phyloP scores from a whole-genome alignment of 768 basidiomycete genomes.

The Macrolepiota albuminosa region DNA sequence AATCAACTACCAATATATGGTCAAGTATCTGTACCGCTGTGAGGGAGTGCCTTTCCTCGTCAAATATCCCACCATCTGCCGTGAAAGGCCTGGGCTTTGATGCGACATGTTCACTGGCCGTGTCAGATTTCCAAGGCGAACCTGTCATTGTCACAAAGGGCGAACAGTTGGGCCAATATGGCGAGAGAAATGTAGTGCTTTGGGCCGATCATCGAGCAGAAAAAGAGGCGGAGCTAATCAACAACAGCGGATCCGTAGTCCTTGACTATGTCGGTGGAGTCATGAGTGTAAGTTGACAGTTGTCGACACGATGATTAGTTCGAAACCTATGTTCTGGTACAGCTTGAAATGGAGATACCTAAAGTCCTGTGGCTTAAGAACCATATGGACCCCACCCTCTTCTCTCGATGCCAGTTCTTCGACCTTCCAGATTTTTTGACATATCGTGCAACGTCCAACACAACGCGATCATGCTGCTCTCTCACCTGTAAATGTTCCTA shows the following conservation, averaged over 20 bases:
- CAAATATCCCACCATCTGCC: constrained; percentile 47
- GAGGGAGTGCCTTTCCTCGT: constrained; percentile 54
- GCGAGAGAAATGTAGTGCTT: constrained; percentile 80
- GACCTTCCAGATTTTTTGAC: constrained; percentile 97
- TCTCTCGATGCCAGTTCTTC: constrained; percentile 76
- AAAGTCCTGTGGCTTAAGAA: constrained; percentile 97
- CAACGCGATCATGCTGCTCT: constrained; percentile 84
- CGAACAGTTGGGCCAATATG: constrained; percentile 51
- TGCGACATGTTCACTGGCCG: constrained; percentile 94
- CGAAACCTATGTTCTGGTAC: not conserved
- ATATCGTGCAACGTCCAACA: constrained; percentile 78
- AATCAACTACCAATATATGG: constrained; percentile 92
- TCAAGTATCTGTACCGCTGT: constrained; percentile 56
- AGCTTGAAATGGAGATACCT: constrained; percentile 98
- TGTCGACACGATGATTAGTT: not conserved
- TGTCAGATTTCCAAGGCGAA: constrained; percentile 66
- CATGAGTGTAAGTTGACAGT: constrained; percentile 52
- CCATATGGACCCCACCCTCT: constrained; percentile 69
- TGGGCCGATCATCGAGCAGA: constrained; percentile 98
- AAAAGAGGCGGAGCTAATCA: constrained; percentile 81
- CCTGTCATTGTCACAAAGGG: constrained; percentile 76
- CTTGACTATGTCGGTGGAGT: constrained; percentile 94
- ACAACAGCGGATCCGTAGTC: constrained; percentile 76
- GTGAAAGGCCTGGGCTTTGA: constrained; percentile 93
- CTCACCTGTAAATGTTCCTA: constrained; percentile 95